These are phyloP conservation scores for Megacollybia marginata DNA, from an alignment of 768 basidiomycete species.

Conservation along the genomic window DNA sequence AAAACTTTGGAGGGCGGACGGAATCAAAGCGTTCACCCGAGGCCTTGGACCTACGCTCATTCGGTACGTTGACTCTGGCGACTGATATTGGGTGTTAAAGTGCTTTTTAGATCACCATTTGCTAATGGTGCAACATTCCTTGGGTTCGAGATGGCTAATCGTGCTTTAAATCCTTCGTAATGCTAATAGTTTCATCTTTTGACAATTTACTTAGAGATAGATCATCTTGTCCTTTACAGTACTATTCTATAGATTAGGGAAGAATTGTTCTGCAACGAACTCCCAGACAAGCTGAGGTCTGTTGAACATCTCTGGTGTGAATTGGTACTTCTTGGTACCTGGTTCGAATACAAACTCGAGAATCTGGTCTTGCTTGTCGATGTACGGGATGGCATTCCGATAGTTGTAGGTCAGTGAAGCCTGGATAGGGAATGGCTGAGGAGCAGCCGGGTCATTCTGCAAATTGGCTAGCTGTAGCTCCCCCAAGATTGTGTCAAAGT, in stretches of 20 bases:
- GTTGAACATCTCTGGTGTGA: too few species aligned
- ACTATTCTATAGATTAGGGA: too few species aligned
- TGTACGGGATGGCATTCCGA: too few species aligned
- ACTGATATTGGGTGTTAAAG: neutral
- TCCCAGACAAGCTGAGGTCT: too few species aligned
- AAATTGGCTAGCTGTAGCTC: conserved; percentile 7
- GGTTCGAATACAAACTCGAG: too few species aligned
- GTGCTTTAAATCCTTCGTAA: conserved; percentile 38
- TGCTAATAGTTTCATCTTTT: too few species aligned
- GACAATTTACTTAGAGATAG: too few species aligned
- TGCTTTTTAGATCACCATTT: conserved; percentile 68
- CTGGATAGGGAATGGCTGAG: conserved; percentile 9
- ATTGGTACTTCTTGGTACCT: too few species aligned
- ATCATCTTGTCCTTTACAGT: too few species aligned
- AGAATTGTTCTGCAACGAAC: too few species aligned
- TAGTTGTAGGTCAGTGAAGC: conserved; percentile 1
- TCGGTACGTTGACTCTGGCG: conserved; percentile 41
- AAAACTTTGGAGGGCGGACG: conserved; percentile 79
- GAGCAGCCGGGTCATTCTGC: conserved; percentile 9
- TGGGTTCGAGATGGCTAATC: conserved; percentile 89
- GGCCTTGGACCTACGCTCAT: conserved; percentile 92
- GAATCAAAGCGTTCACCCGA: conserved; percentile 78
- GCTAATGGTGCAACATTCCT: conserved; percentile 97
- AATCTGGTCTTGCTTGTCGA: too few species aligned
- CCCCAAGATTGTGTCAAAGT: conserved; percentile 4